These are phyloP conservation scores for Neurospora hispaniola DNA, from an alignment of 495 filamentous ascomycete species.

Conservation along the genomic window DNA sequence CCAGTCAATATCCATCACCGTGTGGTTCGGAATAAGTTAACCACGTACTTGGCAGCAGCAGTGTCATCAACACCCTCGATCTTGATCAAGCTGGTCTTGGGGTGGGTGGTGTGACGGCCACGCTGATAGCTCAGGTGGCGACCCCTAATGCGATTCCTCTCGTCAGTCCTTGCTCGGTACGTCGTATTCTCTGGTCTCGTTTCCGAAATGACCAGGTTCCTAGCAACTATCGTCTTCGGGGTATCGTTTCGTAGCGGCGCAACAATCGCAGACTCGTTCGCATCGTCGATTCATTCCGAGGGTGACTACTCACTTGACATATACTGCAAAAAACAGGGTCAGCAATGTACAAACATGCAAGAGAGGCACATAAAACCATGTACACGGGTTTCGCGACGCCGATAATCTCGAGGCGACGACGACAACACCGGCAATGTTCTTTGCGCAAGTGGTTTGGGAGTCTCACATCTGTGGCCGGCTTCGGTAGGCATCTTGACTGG, in stretches of 20 bases:
- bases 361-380: neutral
- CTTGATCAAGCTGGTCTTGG: conserved; percentile 82
- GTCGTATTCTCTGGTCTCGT: conserved; percentile 20
- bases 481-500: conserved; percentile 68
- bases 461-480: conserved; percentile 78
- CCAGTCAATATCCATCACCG: conserved; percentile 16
- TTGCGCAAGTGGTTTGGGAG: conserved; percentile 3
- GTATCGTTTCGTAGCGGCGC: neutral
- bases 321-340: conserved; percentile 50
- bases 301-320: conserved; percentile 72
- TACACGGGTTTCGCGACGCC: conserved; percentile 2
- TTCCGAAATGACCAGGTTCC: neutral
- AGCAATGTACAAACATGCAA: conserved; percentile 11
- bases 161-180: conserved; percentile 18
- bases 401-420: conserved; percentile 1
- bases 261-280: neutral
- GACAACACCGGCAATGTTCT: conserved; percentile 1
- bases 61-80: conserved; percentile 92
- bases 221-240: neutral
- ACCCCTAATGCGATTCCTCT: conserved; percentile 47
- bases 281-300: conserved; percentile 12
- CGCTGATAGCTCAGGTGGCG: conserved; percentile 92
- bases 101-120: conserved; percentile 72
- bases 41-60: conserved; percentile 68
- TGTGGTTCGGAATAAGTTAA: neutral